A percentile compares a stretch with the other conserved stretches of the same genome.
These are phyloP conservation scores for Populus alba DNA, from an alignment of 345 rosid species.

Conservation along the genomic window DNA sequence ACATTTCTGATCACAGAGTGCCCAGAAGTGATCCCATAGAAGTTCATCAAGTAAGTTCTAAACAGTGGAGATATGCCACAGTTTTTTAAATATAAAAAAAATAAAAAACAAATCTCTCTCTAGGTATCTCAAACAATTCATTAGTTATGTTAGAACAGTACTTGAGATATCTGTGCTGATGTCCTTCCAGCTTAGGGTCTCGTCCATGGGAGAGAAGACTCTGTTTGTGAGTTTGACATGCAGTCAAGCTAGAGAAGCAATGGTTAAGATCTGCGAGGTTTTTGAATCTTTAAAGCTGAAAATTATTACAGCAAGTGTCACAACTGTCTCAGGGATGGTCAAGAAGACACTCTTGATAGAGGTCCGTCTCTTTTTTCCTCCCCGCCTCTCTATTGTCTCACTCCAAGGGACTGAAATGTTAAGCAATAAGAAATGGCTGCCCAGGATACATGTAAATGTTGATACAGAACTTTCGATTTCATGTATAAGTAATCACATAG, in stretches of 20 bases:
- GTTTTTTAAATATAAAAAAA: no score
- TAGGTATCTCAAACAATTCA: no score
- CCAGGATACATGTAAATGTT: no score
- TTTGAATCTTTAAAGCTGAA: slow-evolving; percentile 79
- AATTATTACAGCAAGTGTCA: slow-evolving; percentile 68
- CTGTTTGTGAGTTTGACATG: slow-evolving; percentile 78
- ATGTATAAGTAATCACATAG: no score
- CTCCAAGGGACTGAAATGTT: no score
- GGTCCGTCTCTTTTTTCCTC: slow-evolving; percentile 38
- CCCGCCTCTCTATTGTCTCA: background rate
- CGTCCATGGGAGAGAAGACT: slow-evolving; percentile 65
- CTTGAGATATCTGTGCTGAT: background rate
- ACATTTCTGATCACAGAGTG: slow-evolving; percentile 35
- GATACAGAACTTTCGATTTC: no score
- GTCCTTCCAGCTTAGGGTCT: slow-evolving; percentile 55
- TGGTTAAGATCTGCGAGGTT: slow-evolving; percentile 75
- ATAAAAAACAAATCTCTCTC: no score
- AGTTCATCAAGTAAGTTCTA: slow-evolving; percentile 46
- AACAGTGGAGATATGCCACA: no score
- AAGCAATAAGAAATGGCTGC: no score
- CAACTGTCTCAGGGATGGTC: slow-evolving; percentile 66
- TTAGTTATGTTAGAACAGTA: background rate
- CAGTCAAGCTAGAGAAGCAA: slow-evolving; percentile 67
- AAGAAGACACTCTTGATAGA: slow-evolving; percentile 73
- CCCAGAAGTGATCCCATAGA: slow-evolving; percentile 53